Percentiles rank a stretch among this genome's conserved stretches.
These are phyloP conservation scores for Acorus calamus DNA, from an alignment of 106 monocot genomes.

Conservation along the genomic window DNA sequence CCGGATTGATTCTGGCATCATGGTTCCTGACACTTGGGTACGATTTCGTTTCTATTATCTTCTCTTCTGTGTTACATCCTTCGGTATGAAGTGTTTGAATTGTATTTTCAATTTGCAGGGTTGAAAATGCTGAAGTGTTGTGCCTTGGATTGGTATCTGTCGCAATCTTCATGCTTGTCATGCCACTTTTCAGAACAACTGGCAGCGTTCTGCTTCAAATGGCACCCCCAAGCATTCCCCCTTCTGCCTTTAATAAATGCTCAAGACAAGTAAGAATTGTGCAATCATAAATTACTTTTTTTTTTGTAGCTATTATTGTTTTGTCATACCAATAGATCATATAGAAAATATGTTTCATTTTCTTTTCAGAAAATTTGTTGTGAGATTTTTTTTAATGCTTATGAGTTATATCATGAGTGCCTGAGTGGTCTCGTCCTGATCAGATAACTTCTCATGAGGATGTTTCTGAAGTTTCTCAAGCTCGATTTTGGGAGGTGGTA, in stretches of 20 bases:
- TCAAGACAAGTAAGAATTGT: slow-evolving; percentile 56
- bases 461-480: slow-evolving; percentile 71
- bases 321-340: neutral
- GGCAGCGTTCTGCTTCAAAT: slow-evolving; percentile 80
- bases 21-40: slow-evolving; percentile 96
- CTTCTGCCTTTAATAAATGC: slow-evolving; percentile 78
- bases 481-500: slow-evolving; percentile 93
- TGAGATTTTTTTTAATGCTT: too few relatives aligned
- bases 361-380: too few relatives aligned
- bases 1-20: slow-evolving; percentile 95
- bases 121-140: slow-evolving; percentile 94
- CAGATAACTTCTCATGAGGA: slow-evolving; percentile 68
- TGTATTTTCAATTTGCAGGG: slow-evolving; percentile 22
- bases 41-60: neutral
- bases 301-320: neutral
- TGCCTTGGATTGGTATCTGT: slow-evolving; percentile 86
- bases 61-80: neutral
- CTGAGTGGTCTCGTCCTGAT: neutral
- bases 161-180: slow-evolving; percentile 65
- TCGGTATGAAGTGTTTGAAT: neutral
- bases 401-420: too few relatives aligned
- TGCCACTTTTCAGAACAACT: slow-evolving; percentile 72
- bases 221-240: slow-evolving; percentile 57
- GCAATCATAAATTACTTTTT: neutral
- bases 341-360: too few relatives aligned